Conservation (phyloP, 1,284 basidiomycete genomes). For the Moesziomyces aphidis region DNA sequence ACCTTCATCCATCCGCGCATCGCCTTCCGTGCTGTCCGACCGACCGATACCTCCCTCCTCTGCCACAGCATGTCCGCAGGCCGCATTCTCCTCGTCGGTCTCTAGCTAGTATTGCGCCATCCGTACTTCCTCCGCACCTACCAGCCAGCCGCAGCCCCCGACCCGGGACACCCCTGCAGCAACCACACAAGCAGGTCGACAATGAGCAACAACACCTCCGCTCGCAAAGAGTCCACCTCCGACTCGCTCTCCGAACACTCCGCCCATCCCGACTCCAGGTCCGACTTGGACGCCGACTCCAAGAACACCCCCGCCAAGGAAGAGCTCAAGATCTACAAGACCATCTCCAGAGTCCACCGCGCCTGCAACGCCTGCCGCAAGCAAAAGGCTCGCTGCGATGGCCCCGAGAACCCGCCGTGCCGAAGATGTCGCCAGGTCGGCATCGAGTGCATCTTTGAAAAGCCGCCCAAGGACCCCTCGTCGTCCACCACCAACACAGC, state of each 20-base stretch:
- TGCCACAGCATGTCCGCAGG: not conserved
- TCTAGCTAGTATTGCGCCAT: not conserved
- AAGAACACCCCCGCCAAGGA: slow-evolving; percentile 9
- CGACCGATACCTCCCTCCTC: not conserved
- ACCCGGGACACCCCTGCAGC: not conserved
- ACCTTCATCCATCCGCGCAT: not conserved
- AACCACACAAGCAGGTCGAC: not conserved
- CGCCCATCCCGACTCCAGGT: not conserved
- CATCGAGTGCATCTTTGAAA: slow-evolving; percentile 88
- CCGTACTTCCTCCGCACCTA: not conserved
- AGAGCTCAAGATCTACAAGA: slow-evolving; percentile 43
- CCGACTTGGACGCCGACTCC: slow-evolving; percentile 16
- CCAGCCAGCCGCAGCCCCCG: no score
- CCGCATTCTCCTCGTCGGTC: not conserved
- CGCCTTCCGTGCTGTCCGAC: no score
- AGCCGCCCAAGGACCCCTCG: slow-evolving; percentile 82
- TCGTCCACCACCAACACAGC: slow-evolving; percentile 20
- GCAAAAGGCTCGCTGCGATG: slow-evolving; percentile 50
- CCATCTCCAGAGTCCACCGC: slow-evolving; percentile 46
- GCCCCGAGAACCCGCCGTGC: slow-evolving; percentile 77
- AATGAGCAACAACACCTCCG: slow-evolving; percentile 14
- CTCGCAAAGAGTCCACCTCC: slow-evolving; percentile 5
- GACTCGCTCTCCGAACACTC: slow-evolving; percentile 5
- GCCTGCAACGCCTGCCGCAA: slow-evolving; percentile 56
- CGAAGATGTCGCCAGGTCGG: slow-evolving; percentile 87